Percentiles rank a stretch among this genome's conserved stretches.
Conservation (phyloP, 139 green algal genomes). For the Microglena sp. region DNA sequence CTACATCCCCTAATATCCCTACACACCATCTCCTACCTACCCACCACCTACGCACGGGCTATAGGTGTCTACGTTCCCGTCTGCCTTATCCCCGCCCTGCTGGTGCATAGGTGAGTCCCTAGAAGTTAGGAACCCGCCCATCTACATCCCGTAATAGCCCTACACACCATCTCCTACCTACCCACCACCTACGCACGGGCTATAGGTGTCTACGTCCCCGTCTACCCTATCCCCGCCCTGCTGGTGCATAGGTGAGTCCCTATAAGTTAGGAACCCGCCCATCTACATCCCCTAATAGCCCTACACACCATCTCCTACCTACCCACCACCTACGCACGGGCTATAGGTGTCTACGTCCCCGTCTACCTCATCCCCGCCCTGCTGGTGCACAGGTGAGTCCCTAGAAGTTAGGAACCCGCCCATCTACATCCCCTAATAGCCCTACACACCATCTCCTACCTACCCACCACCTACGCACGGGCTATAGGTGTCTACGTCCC, state of each 20-base stretch:
- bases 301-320: not conserved
- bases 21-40: not conserved
- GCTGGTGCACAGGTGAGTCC: slow-evolving; percentile 67
- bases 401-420: not conserved
- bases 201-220: slow-evolving; percentile 69
- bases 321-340: slow-evolving; percentile 17
- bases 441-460: not conserved
- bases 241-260: slow-evolving; percentile 67
- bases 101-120: slow-evolving; percentile 66
- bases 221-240: slow-evolving; percentile 52
- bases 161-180: not conserved
- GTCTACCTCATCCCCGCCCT: slow-evolving; percentile 54
- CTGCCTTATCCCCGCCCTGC: slow-evolving; percentile 48
- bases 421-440: too few relatives aligned
- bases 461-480: slow-evolving; percentile 14
- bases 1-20: too few relatives aligned
- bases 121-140: not conserved
- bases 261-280: not conserved
- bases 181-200: slow-evolving; percentile 25
- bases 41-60: slow-evolving; percentile 23
- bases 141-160: too few relatives aligned
- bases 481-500: slow-evolving; percentile 73
- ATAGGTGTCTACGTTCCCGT: slow-evolving; percentile 74
- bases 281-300: too few relatives aligned
- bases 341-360: slow-evolving; percentile 71